Evolutionary conservation across 371 early-diverging fungal species (phyloP), one percentile per base, ranked within the genome.

Genomic region (Mycotypha africana): DNA sequence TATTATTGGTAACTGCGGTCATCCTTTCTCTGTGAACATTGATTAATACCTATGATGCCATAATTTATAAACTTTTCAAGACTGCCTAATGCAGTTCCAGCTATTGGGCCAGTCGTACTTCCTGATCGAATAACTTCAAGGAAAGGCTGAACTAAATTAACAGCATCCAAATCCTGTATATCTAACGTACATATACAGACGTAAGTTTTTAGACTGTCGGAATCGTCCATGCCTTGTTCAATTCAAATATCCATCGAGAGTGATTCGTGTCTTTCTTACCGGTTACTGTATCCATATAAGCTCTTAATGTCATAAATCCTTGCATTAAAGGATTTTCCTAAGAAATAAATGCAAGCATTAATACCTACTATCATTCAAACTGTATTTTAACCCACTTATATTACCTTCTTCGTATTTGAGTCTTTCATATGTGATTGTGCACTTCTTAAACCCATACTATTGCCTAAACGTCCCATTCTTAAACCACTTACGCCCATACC

Each of bases 61-160:
- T 89, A 88, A 47, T 80, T 76, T 33, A 97, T 70, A 44, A 97
- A 89, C 55, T 88, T 88, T 61, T 97, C 92, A 19, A 97, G 76
- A 43, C 89, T 87, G 24, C 78, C 80, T 11, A 97, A 74, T 7
- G 95, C 94, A 14, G 90, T 84, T 14, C 92, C 88, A 0, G 94
- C 92, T 45, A 97, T 95, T n/a, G 91, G 89, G 3, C 95, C 95
- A 12, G 91, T 93, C 3, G 93, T 93, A 51, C 92, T 91, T 10
- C 91, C 90, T 45, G 91, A 89, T 30, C 85, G 81, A 44, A 97
- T 88, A 6, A 97, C 91, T 37, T 86, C 82, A 33, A 97, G 63
- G 55, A 96, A 97, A 1, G 97, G 97, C 12, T 76, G 78, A 9
- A 97, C 60, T n/a, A 97, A 60, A 16, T 77, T 56, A 4, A 82